These are phyloP conservation scores for Mycosphaerelloides madeirae DNA, from an alignment of 2,329 filamentous ascomycete genomes.

Conservation along the genomic window DNA sequence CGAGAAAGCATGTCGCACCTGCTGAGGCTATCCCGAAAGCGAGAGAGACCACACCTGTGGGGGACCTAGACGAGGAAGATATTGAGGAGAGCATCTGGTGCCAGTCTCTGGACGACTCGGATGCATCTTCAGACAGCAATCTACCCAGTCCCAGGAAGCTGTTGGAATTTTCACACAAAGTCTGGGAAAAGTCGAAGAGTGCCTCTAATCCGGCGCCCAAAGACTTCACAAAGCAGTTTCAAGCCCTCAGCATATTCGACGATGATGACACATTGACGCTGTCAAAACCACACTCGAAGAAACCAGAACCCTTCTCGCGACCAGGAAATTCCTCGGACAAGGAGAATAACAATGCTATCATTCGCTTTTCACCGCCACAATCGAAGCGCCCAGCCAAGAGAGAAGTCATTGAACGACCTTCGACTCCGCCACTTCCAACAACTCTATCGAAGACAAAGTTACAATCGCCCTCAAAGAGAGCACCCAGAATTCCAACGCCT, in stretches of 20 bases:
- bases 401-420: conserved; percentile 14
- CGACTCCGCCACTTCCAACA: conserved; percentile 37
- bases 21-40: not conserved
- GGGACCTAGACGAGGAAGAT: conserved; percentile 23
- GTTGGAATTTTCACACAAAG: conserved; percentile 15
- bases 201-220: not conserved
- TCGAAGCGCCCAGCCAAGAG: conserved; percentile 13
- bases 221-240: conserved; percentile 12
- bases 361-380: conserved; percentile 25
- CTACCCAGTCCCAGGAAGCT: conserved; percentile 26
- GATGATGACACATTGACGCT: conserved; percentile 3
- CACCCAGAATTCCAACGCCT: conserved; percentile 48
- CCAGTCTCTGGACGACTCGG: conserved; percentile 22
- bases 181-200: not conserved
- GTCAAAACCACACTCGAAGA: not conserved
- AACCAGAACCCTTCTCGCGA: not conserved
- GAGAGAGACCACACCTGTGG: no score
- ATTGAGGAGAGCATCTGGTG: conserved; percentile 34
- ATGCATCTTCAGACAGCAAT: conserved; percentile 21
- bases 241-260: conserved; percentile 17
- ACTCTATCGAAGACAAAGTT: conserved; percentile 42
- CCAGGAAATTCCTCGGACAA: conserved; percentile 25
- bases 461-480: conserved; percentile 46
- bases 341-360: conserved; percentile 24
- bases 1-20: not conserved